phyloP scores from a whole-genome alignment of 2,329 filamentous ascomycete genomes.

The Nemania serpens region DNA sequence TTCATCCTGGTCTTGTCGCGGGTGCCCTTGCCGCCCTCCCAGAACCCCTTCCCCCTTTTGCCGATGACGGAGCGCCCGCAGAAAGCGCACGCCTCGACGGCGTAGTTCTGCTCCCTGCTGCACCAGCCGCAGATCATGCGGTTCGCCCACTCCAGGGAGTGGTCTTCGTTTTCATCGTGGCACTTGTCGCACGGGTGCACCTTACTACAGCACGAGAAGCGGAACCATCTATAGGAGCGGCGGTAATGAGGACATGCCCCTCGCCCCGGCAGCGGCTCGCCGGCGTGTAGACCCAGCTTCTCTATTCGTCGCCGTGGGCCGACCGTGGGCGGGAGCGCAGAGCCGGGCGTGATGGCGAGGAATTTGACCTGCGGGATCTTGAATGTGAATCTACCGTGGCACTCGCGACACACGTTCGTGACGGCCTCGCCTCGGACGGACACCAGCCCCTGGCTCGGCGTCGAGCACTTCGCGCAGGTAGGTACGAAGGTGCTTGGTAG shows the following conservation, averaged over 20 bases:
- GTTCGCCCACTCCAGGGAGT: conserved; percentile 80
- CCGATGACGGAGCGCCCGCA: conserved; percentile 74
- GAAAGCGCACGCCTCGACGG: conserved; percentile 74
- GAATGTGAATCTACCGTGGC: conserved; percentile 80
- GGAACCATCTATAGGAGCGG: conserved; percentile 66
- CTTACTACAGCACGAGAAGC: conserved; percentile 65
- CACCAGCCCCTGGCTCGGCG: conserved; percentile 67
- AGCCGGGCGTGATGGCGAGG: conserved; percentile 66
- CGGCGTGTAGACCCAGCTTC: conserved; percentile 60
- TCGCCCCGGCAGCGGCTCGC: conserved; percentile 57
- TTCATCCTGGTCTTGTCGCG: conserved; percentile 73
- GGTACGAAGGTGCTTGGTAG: conserved; percentile 80
- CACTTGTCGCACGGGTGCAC: conserved; percentile 71
- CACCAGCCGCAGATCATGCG: conserved; percentile 83
- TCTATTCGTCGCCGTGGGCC: conserved; percentile 55
- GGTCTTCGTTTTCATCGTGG: conserved; percentile 73
- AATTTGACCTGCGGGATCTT: conserved; percentile 80
- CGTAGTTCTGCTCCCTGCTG: conserved; percentile 79
- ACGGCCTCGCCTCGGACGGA: conserved; percentile 75
- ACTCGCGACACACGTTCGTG: conserved; percentile 77
- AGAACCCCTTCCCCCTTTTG: conserved; percentile 71
- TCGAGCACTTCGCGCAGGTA: conserved; percentile 78
- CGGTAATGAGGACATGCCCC: conserved; percentile 64
- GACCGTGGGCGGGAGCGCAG: conserved; percentile 46
- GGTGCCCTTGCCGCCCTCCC: conserved; percentile 87